Percentiles rank a stretch among this genome's conserved stretches.
phyloP scores from a whole-genome alignment of 1,284 basidiomycete genomes.

The Chondrostereum purpureum region DNA sequence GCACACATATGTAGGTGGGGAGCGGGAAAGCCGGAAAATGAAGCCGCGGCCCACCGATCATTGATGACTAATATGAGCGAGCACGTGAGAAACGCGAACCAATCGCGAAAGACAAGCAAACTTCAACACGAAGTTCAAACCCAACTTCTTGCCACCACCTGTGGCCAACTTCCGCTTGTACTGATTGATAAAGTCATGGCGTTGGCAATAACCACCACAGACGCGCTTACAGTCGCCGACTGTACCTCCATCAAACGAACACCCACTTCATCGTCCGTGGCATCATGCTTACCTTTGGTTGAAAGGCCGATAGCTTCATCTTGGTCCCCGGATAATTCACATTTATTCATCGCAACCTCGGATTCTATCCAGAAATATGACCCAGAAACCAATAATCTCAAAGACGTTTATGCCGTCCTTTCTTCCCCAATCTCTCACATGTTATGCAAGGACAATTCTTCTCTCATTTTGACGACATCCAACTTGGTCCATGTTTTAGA shows the following conservation, averaged over 20 bases:
- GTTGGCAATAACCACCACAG: conserved; percentile 40
- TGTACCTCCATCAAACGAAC: conserved; percentile 37
- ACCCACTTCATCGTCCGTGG: conserved; percentile 26
- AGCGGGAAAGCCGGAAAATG: too few relatives aligned
- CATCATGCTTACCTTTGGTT: conserved; percentile 30
- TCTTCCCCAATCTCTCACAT: conserved; percentile 32
- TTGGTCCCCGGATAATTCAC: conserved; percentile 51
- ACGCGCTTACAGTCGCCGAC: conserved; percentile 41
- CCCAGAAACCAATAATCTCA: conserved; percentile 35
- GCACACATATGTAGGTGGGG: too few relatives aligned
- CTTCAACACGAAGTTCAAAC: too few relatives aligned
- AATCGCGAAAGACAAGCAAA: too few relatives aligned
- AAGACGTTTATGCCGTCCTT: conserved; percentile 29
- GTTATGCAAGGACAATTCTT: conserved; percentile 37
- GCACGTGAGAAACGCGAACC: too few relatives aligned
- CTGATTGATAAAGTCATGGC: too few relatives aligned
- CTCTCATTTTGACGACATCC: conserved; percentile 39
- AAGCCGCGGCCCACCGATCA: too few relatives aligned
- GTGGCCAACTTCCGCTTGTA: too few relatives aligned
- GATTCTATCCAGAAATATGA: conserved; percentile 46
- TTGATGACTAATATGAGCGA: too few relatives aligned
- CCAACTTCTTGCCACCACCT: too few relatives aligned
- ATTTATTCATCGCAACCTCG: conserved; percentile 44
- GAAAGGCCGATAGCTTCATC: conserved; percentile 33
- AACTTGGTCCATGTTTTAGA: conserved; percentile 60